Evolutionary conservation across 1,284 basidiomycete species (phyloP), one percentile per base, ranked within the genome.

Genomic region (Puccinia sorghi): DNA sequence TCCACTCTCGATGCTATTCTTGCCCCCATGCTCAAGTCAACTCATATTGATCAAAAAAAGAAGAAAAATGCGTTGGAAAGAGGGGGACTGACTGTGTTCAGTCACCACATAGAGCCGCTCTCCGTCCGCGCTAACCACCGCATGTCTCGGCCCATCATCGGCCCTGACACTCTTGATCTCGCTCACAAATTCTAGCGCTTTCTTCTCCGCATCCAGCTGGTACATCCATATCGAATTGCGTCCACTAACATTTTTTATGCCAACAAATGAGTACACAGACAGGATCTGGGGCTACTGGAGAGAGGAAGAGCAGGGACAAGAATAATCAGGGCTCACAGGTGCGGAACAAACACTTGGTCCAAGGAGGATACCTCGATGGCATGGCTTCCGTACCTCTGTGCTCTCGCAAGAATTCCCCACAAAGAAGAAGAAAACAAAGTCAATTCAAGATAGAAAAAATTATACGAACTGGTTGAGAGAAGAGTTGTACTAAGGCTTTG

Each of bases 131-230:
- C 82, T 82, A 0, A 83, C 81, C 25, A 83, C 82, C 0, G 80
- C 70, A 74, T 84, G 83, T 46, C 83, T 50, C 12, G 83, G 83
- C 4, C 83, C 83, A 80, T 84, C 83, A 4, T 76, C 79, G 0
- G 70, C n/a, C 0, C 67, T 2, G 17, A 80, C 73, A 54, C 80
- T 80, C 5, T 57, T 59, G 0, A 80, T 66, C 48, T 82, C 80
- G 22, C 73, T 74, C 9, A 82, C 27, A 41, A 81, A 80, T 0
- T 75, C 15, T 11, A 84, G 48, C 20, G 15, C 2, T 22, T 72
- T 81, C 22, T 66, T 79, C 37, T 39, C 2, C 13, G 52, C 11
- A 52, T 81, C 75, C 0, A 63, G 37, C 0, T 57, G 3, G 52
- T 84, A 84, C 4, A 81, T 80, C 22, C 82, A 80, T 22, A 84